A percentile compares a stretch with the other conserved stretches of the same genome.
Evolutionary conservation across 257 asterid genomes (phyloP).

Genomic region (Thymus mandschuricus): DNA sequence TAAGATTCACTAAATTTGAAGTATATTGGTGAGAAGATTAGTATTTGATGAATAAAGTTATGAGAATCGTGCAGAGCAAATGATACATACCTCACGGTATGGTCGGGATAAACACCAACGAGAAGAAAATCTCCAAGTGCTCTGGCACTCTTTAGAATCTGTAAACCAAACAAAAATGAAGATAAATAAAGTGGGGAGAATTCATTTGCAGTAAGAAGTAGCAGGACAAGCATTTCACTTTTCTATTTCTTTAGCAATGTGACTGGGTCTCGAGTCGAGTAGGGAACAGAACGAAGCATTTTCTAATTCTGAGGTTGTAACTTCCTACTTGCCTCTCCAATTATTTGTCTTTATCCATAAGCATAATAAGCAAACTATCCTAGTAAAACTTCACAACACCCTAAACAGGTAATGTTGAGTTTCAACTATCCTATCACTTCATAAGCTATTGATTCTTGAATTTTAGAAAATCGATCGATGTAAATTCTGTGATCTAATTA

Average conservation of each 20-base stretch:
- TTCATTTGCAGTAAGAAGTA: neutral
- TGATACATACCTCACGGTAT: conserved; percentile 67
- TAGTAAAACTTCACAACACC: neutral
- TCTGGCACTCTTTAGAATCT: conserved; percentile 87
- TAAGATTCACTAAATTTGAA: conserved; percentile 6
- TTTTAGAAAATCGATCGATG: neutral
- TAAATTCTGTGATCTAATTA: neutral
- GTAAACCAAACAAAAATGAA: conserved; percentile 30
- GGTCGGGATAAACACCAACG: conserved; percentile 83
- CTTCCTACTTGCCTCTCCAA: neutral
- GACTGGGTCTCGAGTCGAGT: neutral
- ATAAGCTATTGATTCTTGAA: neutral
- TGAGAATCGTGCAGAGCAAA: neutral
- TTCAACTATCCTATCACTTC: neutral
- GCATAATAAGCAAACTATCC: neutral
- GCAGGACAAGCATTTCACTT: neutral
- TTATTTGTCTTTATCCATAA: neutral
- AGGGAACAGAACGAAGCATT: neutral
- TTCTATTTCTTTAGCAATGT: neutral
- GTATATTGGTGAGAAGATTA: neutral
- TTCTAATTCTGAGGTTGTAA: neutral
- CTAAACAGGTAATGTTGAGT: neutral
- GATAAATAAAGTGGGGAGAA: neutral
- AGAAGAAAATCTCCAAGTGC: conserved; percentile 94
- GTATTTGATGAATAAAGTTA: neutral